Percentiles rank a stretch among this genome's conserved stretches.
phyloP scores from a whole-genome alignment of 2,329 filamentous ascomycete genomes.

The Akanthomyces muscarius region DNA sequence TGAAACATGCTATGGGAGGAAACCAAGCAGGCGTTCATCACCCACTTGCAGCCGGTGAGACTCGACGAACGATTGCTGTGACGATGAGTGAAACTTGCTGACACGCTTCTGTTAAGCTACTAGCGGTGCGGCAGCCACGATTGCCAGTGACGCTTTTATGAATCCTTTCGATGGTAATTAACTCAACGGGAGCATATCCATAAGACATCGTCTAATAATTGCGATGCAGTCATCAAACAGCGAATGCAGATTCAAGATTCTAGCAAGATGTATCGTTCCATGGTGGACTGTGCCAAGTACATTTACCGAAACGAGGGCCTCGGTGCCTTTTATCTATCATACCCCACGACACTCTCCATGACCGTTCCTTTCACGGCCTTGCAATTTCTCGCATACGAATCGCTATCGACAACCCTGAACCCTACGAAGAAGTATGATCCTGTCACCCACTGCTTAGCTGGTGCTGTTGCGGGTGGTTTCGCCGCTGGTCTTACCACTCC shows the following conservation, averaged over 20 bases:
- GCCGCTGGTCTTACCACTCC: constrained; percentile 93
- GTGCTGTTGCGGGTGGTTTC: constrained; percentile 87
- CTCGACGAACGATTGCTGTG: background rate
- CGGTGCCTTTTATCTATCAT: constrained; percentile 94
- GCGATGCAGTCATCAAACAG: constrained; percentile 83
- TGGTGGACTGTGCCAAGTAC: constrained; percentile 80
- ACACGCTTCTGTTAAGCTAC: constrained; percentile 57
- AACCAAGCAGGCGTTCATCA: constrained; percentile 86
- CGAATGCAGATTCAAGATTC: constrained; percentile 98
- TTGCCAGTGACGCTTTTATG: constrained; percentile 97
- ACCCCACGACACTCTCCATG: constrained; percentile 97
- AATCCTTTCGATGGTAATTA: constrained; percentile 90
- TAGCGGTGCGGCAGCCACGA: constrained; percentile 91
- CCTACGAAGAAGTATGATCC: constrained; percentile 83
- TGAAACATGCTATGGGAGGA: constrained; percentile 93
- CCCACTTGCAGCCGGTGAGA: constrained; percentile 79
- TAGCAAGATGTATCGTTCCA: constrained; percentile 76
- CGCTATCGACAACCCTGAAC: constrained; percentile 90
- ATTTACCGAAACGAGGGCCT: constrained; percentile 87
- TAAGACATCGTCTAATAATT: background rate
- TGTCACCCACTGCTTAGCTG: constrained; percentile 86
- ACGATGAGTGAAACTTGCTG: background rate
- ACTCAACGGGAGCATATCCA: too few species aligned
- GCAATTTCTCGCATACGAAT: constrained; percentile 97
- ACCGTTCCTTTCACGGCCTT: constrained; percentile 96